Base-by-base conservation (phyloP, 2,329 filamentous ascomycete genomes). In the Coleophoma crateriformis region DNA sequence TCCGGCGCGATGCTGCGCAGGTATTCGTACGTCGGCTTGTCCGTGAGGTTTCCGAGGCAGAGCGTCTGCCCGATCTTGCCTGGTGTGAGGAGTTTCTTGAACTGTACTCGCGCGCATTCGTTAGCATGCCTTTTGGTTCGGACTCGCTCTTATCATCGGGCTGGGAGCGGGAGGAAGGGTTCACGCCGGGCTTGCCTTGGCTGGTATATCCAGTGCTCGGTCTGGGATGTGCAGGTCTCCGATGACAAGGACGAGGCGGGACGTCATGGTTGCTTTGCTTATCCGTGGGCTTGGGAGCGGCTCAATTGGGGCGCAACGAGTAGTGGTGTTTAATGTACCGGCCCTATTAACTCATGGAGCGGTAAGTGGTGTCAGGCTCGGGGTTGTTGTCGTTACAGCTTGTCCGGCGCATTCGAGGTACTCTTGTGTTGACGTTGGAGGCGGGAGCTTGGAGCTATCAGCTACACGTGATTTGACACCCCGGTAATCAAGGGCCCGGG, bases 151-250 rank as follows among this genome's bases (percentile, higher is more conserved):
- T 43, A 22, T 20, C 22, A 12, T 19, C 2, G 22, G 4, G 27
- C 13, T 22, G 17, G 13, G 20, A 14, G 40, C 4, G 10, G 43
- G 45, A 27, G 20, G 51, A 48, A 47, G 20, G 43, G 45, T 7
- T 27, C 27, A 27, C 7, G 27, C 27, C 46, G 47, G 22, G 32
- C 57, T 58, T 76, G 90, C 90, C 84, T 95, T 95, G 68, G 86
- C 78, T 52, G 90, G 90, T 63, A 96, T 91, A 69, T 95, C 90
- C 57, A 94, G 84, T 61, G 90, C 90, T 67, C 90, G 80, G 71
- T 96, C 90, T 62, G 90, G 90, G 71, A 96, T 95, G 74, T 95
- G 90, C 48, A 96, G 82, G 74, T 96, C 90, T 68, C 90, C 90
- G 61, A 96, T 89, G 65, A 94, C 89, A 66, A 96, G 81, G 66